Conservation (phyloP, 2,329 filamentous ascomycete genomes). For the Leptodontidium sp. region DNA sequence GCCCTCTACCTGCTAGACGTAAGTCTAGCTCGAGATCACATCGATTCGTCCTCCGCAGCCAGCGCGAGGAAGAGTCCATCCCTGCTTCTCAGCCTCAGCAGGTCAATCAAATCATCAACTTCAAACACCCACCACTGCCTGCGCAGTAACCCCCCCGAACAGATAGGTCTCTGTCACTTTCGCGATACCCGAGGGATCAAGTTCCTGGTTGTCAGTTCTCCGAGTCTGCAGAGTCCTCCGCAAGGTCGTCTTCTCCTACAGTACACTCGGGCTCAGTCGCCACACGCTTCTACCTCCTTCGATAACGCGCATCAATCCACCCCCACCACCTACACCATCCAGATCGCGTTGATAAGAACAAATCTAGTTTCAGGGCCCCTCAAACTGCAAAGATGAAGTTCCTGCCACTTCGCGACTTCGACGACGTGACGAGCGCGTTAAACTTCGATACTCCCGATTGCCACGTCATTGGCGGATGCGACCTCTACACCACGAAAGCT, state of each 20-base stretch:
- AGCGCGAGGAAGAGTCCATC: constrained; percentile 54
- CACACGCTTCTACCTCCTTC: constrained; percentile 44
- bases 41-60: constrained; percentile 53
- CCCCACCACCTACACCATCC: constrained; percentile 28
- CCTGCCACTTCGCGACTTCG: constrained; percentile 88
- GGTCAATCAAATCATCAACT: constrained; percentile 41
- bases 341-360: constrained; percentile 40
- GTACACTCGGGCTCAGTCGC: constrained; percentile 44
- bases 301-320: constrained; percentile 37
- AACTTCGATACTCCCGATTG: constrained; percentile 96
- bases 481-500: constrained; percentile 97
- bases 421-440: constrained; percentile 88
- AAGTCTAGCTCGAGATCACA: constrained; percentile 53
- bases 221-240: constrained; percentile 47
- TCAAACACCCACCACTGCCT: constrained; percentile 34
- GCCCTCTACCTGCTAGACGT: constrained; percentile 53
- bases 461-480: constrained; percentile 91
- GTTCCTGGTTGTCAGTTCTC: constrained; percentile 46
- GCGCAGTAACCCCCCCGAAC: constrained; percentile 30
- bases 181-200: constrained; percentile 40
- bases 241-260: constrained; percentile 44
- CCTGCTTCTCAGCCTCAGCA: constrained; percentile 52
- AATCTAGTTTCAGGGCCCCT: constrained; percentile 38
- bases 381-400: constrained; percentile 67
- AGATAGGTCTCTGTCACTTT: constrained; percentile 27